Base-by-base conservation (phyloP, 1,139 yeast species). In the Lodderomyces pseudojiufengensis region DNA sequence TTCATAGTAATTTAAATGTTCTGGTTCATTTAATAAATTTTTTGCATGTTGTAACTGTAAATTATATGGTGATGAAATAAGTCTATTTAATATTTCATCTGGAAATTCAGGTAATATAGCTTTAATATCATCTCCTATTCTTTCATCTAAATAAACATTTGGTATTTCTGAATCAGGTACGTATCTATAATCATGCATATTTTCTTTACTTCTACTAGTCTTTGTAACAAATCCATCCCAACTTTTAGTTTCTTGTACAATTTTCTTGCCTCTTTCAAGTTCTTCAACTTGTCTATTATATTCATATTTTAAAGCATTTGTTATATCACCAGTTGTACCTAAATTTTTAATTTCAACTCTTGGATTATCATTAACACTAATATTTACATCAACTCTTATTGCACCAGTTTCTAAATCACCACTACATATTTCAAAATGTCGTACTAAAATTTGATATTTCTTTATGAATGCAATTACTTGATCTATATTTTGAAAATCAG, bases 321-420 rank as follows among this genome's bases (percentile, higher is more conserved):
- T 67, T 20, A 92, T 87, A 9, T 95, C 92, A 12, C 88, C 72
- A 0, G 90, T 81, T 32, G 90, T 85, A 11, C 95, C 85, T 47
- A 92, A 63, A 56, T 94, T 92, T 54, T 92, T 94, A 49, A 92
- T 74, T 51, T 92, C 98, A 18, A 90, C 88, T 42, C 97, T 62
- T 31, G 80, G 73, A 36, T 78, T 76, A 20, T 76, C 78, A 40
- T 77, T 76, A 3, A 92, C 80, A 31, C 95, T 85, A 12, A 92
- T 73, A 50, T 92, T 92, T 7, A 88, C 97, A 54, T 92, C 99
- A 3, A 90, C 95, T 51, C 99, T 72, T 71, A 94, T 83, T 0
- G 97, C 94, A 7, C 98, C 98, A 0, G 90, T 79, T 53, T 92
- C 98, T 50, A 92, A 66, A 48, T 88, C 95, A 15, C 97, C 97